phyloP scores from a whole-genome alignment of 176 grass and related monocot genomes.

The Saccharum spontaneum region DNA sequence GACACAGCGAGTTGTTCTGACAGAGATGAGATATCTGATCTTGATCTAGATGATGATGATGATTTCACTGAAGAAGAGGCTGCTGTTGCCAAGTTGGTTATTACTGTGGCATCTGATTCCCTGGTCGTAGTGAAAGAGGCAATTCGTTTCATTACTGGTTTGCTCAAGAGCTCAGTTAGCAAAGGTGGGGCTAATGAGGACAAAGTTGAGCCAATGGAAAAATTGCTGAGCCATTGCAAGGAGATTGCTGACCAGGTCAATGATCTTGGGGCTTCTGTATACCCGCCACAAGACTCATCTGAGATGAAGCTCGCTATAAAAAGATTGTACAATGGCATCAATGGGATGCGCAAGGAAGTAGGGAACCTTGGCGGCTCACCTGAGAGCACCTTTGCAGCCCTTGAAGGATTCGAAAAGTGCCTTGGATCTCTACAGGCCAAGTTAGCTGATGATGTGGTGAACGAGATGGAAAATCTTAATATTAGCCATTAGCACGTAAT shows the following conservation, averaged over 20 bases:
- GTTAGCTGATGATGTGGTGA: conserved; percentile 53
- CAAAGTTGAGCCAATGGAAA: conserved; percentile 78
- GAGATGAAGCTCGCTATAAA: conserved; percentile 59
- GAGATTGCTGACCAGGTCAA: conserved; percentile 70
- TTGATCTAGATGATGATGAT: conserved; percentile 63
- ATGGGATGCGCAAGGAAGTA: conserved; percentile 53
- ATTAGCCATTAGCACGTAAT: conserved; percentile 30
- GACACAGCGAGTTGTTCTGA: conserved; percentile 45
- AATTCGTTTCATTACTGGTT: conserved; percentile 74
- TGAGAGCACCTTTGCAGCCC: conserved; percentile 38
- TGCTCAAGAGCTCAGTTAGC: conserved; percentile 58
- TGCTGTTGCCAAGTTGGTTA: conserved; percentile 54
- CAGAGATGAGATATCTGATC: conserved; percentile 51
- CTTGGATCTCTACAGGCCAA: conserved; percentile 52
- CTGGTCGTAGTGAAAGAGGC: conserved; percentile 75
- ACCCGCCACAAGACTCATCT: conserved; percentile 69
- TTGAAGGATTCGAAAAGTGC: conserved; percentile 59
- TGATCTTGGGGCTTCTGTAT: conserved; percentile 75
- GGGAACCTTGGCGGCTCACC: conserved; percentile 45
- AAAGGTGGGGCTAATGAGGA: conserved; percentile 38
- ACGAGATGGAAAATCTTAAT: conserved; percentile 50
- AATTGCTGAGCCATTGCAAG: conserved; percentile 59
- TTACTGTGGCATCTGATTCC: conserved; percentile 53
- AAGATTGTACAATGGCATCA: conserved; percentile 30
- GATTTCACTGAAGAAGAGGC: conserved; percentile 76